Evolutionary conservation across 139 green algal genomes (phyloP).

Genomic region (Nannochloris sp.): DNA sequence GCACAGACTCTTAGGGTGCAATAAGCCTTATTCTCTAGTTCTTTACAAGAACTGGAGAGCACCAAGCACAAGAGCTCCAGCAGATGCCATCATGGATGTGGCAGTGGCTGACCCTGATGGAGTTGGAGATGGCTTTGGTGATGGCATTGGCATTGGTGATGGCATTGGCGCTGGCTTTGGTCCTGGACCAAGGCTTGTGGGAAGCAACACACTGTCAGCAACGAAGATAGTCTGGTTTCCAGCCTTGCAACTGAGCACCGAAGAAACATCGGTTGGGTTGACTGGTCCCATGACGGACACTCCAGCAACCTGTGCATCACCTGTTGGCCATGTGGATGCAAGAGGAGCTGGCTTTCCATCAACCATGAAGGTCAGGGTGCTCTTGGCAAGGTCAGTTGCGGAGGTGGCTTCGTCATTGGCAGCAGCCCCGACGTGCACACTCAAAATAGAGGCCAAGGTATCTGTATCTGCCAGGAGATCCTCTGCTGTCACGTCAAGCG

Average conservation of each 20-base stretch:
- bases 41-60: neutral
- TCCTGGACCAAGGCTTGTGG: neutral
- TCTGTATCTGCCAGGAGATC: neutral
- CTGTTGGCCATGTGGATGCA: neutral
- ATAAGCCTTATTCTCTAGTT: too few species aligned
- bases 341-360: neutral
- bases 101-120: too few species aligned
- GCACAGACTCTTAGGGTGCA: too few species aligned
- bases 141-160: too few species aligned
- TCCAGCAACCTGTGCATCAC: neutral
- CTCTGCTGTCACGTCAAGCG: neutral
- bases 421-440: conserved; percentile 4
- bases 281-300: neutral
- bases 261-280: neutral
- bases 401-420: neutral
- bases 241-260: neutral
- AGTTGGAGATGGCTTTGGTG: too few species aligned
- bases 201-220: neutral
- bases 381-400: neutral
- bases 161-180: neutral
- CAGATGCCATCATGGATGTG: too few species aligned
- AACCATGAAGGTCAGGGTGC: neutral
- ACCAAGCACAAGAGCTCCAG: conserved; percentile 1
- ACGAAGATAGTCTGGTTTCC: neutral
- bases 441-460: conserved; percentile 1